Percentiles rank a stretch among this genome's conserved stretches.
These are phyloP conservation scores for Pulveroboletus frians DNA, from an alignment of 768 basidiomycete species.

Conservation along the genomic window DNA sequence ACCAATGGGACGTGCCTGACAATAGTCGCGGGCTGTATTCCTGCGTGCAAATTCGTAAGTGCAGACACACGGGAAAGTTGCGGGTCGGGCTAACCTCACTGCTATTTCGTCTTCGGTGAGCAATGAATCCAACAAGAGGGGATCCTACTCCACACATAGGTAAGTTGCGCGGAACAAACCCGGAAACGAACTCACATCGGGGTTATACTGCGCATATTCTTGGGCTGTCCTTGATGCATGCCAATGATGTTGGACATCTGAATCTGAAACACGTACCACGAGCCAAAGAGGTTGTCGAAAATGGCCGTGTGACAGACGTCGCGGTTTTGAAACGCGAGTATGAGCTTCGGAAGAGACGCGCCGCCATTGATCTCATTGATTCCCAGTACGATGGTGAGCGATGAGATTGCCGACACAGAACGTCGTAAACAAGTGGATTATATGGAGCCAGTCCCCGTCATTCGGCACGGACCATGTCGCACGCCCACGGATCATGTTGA, in stretches of 20 bases:
- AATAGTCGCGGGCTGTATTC: conserved; percentile 74
- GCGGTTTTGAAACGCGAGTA: conserved; percentile 8
- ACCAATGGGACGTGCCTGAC: conserved; percentile 49
- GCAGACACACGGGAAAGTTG: background rate
- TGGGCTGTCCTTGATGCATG: conserved; percentile 12
- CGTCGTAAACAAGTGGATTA: background rate
- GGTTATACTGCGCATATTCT: conserved; percentile 16
- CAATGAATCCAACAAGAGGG: conserved; percentile 70
- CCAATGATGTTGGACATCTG: background rate
- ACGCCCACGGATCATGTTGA: background rate
- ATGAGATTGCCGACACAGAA: background rate
- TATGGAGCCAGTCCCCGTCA: background rate
- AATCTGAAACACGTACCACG: conserved; percentile 14
- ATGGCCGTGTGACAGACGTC: conserved; percentile 12
- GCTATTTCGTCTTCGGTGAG: conserved; percentile 88
- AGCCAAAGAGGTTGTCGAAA: conserved; percentile 15
- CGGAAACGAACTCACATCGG: conserved; percentile 14
- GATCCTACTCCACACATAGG: conserved; percentile 55
- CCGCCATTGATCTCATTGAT: conserved; percentile 1
- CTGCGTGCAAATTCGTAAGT: conserved; percentile 35
- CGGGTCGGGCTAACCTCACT: conserved; percentile 55
- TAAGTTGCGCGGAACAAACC: background rate
- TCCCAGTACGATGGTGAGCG: background rate
- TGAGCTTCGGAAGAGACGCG: conserved; percentile 5
- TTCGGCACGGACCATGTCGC: conserved; percentile 17